Base-by-base conservation (phyloP, 2,329 filamentous ascomycete species). In the Penicillium sp. region DNA sequence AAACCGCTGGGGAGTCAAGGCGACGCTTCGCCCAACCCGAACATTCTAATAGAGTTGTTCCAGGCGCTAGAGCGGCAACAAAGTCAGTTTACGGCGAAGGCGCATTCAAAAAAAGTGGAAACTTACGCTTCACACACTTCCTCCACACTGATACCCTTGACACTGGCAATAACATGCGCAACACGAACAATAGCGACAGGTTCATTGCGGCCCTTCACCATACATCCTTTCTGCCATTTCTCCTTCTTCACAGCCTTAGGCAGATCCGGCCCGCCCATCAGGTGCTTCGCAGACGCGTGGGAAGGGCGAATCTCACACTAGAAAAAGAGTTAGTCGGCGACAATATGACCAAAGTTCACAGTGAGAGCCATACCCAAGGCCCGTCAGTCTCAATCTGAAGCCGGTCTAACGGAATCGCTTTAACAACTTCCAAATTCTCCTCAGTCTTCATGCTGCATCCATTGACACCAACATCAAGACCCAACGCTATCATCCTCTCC, bases 301-400 rank as follows among this genome's bases (percentile, higher is more conserved):
- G 82, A 89, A 0, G 90, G 86, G 19, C 93, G 79, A 51, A 99
- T 92, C 69, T 99, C 93, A 65, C 93, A 99, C 88, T 76, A 43
- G 22, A 19, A 33, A 28, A 14, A 49, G 7, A 39, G 28, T 46
- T 27, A 49, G 44, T 55, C 25, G 44, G 46, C 25, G 27, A 33
- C 5, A 12, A 40, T 22, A 18, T 3, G 4, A 2, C 10, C 18
- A 36, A 7, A 34, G 4, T 31, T 12, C 18, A 31, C 46, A 43
- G 11, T 9, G 28, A 35, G 31, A 1, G 35, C 48, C 66, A 59
- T 67, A 75, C 74, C 81, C 93, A 99, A 3, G 93, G 93, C 2
- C 93, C 93, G 67, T 99, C 93, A 0, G 93, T 99, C 77, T 99
- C 93, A 40, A 99, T 83, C 80, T 97, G 95, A 46, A 99, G 71